Evolutionary conservation across 345 rosid species (phyloP).

Genomic region (Chamaenerion angustifolium): DNA sequence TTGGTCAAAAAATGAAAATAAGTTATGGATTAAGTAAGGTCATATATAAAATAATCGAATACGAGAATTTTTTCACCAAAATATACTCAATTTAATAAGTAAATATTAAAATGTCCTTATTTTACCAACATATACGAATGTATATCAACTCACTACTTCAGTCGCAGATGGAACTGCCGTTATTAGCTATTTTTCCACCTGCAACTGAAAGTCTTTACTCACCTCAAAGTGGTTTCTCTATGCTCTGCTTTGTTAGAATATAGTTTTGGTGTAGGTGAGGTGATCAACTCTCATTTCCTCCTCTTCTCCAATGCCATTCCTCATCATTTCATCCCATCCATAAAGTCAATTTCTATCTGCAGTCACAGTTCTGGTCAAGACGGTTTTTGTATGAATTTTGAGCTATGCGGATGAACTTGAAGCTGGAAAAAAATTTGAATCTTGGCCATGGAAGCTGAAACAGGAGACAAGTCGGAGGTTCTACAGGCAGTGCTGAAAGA

Average conservation of each 20-base stretch:
- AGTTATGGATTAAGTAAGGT: no score
- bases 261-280: slow-evolving; percentile 27
- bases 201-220: no score
- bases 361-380: not conserved
- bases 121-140: no score
- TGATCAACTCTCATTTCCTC: slow-evolving; percentile 14
- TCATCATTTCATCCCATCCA: not conserved
- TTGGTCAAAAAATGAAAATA: no score
- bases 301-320: slow-evolving; percentile 5
- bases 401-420: not conserved
- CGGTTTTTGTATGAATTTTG: not conserved
- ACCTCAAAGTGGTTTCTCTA: slow-evolving; percentile 1
- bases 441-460: slow-evolving; percentile 9
- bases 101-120: no score
- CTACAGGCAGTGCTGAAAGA: slow-evolving; percentile 92
- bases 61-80: no score
- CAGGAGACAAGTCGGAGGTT: slow-evolving; percentile 70
- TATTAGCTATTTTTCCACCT: no score
- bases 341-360: not conserved
- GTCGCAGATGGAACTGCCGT: no score
- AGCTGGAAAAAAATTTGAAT: not conserved
- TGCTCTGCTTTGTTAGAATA: not conserved
- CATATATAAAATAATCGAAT: no score
- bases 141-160: no score
- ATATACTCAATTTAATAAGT: no score